A percentile compares a stretch with the other conserved stretches of the same genome.
Evolutionary conservation across 495 filamentous ascomycete species (phyloP).

Genomic region (Hypoxylon trugodes): DNA sequence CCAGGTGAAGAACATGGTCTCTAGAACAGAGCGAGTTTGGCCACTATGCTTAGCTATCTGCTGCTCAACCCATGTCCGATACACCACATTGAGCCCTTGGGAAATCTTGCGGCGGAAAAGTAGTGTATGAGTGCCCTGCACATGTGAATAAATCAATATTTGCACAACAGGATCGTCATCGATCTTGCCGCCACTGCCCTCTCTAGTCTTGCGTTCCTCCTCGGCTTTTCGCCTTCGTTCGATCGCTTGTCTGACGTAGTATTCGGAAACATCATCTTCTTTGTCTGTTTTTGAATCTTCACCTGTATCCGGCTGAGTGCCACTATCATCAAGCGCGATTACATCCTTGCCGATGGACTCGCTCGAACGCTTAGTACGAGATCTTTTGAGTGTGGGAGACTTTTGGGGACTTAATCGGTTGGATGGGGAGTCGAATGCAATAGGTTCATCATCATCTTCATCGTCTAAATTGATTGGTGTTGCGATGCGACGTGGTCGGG

Average conservation of each 20-base stretch:
- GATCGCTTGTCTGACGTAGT: conserved; percentile 40
- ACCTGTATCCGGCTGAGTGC: conserved; percentile 11
- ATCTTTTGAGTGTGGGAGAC: background rate
- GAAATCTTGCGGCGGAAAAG: conserved; percentile 72
- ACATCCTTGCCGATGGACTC: conserved; percentile 13
- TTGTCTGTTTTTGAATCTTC: conserved; percentile 17
- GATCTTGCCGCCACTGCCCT: conserved; percentile 12
- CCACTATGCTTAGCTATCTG: conserved; percentile 62
- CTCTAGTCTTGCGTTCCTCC: conserved; percentile 34
- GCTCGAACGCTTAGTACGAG: background rate
- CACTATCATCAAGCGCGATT: conserved; percentile 25
- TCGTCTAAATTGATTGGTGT: conserved; percentile 23
- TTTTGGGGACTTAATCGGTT: background rate
- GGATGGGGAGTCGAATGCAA: background rate
- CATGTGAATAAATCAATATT: conserved; percentile 76
- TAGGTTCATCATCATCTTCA: conserved; percentile 24
- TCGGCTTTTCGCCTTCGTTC: conserved; percentile 38
- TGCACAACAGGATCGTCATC: conserved; percentile 59
- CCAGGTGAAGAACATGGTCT: conserved; percentile 79
- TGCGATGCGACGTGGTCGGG: conserved; percentile 10
- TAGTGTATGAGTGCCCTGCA: conserved; percentile 67
- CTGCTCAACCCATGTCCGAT: conserved; percentile 64
- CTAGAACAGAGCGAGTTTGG: conserved; percentile 47
- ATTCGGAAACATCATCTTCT: conserved; percentile 46
- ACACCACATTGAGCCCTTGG: conserved; percentile 71